These are phyloP conservation scores for Platanus orientalis DNA, from an alignment of 164 flowering plant species.

Conservation along the genomic window DNA sequence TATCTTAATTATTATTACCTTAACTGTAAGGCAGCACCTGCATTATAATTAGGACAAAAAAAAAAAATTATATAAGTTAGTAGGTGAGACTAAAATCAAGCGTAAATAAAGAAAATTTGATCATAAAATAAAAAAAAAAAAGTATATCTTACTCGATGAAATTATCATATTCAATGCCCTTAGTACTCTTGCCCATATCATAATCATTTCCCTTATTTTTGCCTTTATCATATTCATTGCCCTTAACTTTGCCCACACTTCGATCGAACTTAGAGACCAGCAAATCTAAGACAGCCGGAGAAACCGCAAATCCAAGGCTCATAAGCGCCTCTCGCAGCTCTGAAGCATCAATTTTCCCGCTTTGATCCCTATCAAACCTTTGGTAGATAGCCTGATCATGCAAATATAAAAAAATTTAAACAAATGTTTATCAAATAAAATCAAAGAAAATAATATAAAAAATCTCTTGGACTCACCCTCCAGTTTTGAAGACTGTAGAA, in stretches of 20 bases:
- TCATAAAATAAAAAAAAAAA: too few relatives aligned
- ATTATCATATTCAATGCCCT: constrained; percentile 81
- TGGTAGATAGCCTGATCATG: constrained; percentile 61
- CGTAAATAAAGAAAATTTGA: too few relatives aligned
- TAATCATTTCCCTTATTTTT: too few relatives aligned
- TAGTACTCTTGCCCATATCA: too few relatives aligned
- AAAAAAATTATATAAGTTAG: neutral
- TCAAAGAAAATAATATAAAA: too few relatives aligned
- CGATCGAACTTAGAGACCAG: constrained; percentile 77
- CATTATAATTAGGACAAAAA: too few relatives aligned
- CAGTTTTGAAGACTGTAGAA: constrained; percentile 86
- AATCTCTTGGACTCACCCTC: constrained; percentile 46
- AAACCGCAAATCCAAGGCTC: constrained; percentile 71
- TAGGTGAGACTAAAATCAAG: neutral
- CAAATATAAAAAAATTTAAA: too few relatives aligned
- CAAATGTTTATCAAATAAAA: too few relatives aligned
- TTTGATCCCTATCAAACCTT: constrained; percentile 73
- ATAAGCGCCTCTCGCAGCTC: constrained; percentile 79
- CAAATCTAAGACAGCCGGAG: constrained; percentile 63
- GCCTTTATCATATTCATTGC: too few relatives aligned
- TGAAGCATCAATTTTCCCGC: constrained; percentile 59
- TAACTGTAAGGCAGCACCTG: constrained; percentile 35
- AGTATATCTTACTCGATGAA: constrained; percentile 43
- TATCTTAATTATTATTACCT: constrained; percentile 17
- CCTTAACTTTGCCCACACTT: constrained; percentile 55